phyloP scores from a whole-genome alignment of 192 early-diverging fungal genomes.

The Backusella macrospora region DNA sequence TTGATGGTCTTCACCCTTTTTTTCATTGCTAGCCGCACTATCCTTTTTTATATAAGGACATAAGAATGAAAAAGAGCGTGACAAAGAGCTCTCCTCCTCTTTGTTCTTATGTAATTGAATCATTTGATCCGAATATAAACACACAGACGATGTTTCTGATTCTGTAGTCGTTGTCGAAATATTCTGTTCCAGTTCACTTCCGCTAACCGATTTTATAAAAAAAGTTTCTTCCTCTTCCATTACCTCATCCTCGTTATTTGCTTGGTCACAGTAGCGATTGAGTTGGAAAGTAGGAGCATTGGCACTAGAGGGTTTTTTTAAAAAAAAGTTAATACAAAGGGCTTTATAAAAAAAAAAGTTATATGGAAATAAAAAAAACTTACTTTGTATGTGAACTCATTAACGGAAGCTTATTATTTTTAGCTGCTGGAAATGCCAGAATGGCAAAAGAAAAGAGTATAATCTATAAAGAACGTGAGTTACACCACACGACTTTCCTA shows the following conservation, averaged over 20 bases:
- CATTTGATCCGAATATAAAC: slow-evolving; percentile 1
- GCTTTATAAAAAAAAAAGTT: no score
- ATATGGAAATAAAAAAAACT: no score
- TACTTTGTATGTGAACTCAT: slow-evolving; percentile 12
- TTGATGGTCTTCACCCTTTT: slow-evolving; percentile 30
- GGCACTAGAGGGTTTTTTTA: not conserved
- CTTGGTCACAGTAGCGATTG: slow-evolving; percentile 11
- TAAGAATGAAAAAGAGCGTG: slow-evolving; percentile 34
- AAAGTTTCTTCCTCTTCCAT: slow-evolving; percentile 12
- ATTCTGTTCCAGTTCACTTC: not conserved
- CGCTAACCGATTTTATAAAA: slow-evolving; percentile 10
- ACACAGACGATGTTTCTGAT: not conserved
- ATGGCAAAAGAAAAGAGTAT: slow-evolving; percentile 6
- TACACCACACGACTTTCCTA: not conserved
- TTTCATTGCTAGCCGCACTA: not conserved
- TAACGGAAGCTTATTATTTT: slow-evolving; percentile 1
- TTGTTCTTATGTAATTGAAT: not conserved
- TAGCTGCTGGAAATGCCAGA: not conserved
- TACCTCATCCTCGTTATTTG: slow-evolving; percentile 8
- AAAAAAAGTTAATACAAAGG: not conserved
- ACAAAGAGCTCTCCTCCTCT: not conserved
- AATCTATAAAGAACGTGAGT: slow-evolving; percentile 9
- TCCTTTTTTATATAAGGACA: slow-evolving; percentile 19
- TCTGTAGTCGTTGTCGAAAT: not conserved
- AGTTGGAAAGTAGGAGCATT: not conserved